Base-by-base conservation (phyloP, 2,329 filamentous ascomycete genomes). In the Cryphonectria naterciae region DNA sequence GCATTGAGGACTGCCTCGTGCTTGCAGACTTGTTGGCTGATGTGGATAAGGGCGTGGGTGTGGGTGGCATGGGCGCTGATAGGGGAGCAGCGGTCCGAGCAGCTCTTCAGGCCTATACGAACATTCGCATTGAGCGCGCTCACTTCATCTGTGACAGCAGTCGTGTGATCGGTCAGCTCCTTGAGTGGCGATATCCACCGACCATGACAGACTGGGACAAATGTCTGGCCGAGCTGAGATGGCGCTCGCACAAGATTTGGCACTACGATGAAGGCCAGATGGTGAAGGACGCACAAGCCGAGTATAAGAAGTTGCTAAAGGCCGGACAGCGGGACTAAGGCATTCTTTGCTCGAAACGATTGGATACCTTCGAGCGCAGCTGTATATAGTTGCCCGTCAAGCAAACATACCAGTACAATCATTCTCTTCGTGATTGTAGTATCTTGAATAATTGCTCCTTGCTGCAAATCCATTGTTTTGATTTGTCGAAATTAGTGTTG, bases 1-100 rank as follows among this genome's bases (percentile, higher is more conserved):
- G 85, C 19, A 81, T 89, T 67, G 87, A 89, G 75, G 87, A 89
- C 71, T 83, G 82, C 1, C 79, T 86, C 35, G 77, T 83, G 0
- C 78, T 87, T 52, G 78, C 80, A 4, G 75, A 77, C 5, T 65
- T 85, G 2, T 72, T 86, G 52, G 49, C 49, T 11, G 32, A 19
- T 17, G 43, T 49, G 46, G 25, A 54, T 7, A 32, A 46, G 35
- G 22, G 61, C 4, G 35, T 41, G 11, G 41, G 25, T 2, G n/a
- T 46, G n/a, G 61, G 7, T 41, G 52, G n/a, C 4, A 54, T 17
- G 11, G 56, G 28, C 2, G 37, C 25, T 10, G 37, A 13, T 4
- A n/a, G 37, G 35, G 17, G 15, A 11, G 35, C 17, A 35, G 39
- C 43, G 11, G n/a, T 63, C 41, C 58, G 10, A 37, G 77, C 76